A percentile compares a stretch with the other conserved stretches of the same genome.
Evolutionary conservation across 306 rosid genomes (phyloP).

Genomic region (Carpinus fangiana): DNA sequence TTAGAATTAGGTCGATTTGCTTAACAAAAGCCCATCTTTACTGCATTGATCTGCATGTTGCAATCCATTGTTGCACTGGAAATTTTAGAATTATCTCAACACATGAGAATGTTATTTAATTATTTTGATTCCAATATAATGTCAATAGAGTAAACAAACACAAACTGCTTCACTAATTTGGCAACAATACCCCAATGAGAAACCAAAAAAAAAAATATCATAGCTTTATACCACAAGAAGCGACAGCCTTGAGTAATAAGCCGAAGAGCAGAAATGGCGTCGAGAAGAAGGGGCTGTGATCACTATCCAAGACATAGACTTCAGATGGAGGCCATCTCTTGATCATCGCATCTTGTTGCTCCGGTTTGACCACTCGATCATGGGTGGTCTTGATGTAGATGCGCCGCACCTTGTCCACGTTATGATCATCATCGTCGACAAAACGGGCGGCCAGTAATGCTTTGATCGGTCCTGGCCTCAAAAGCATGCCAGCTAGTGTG

Average conservation of each 20-base stretch:
- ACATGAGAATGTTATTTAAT: too few relatives aligned
- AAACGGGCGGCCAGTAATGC: conserved; percentile 61
- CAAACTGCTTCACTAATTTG: background rate
- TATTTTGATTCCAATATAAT: too few relatives aligned
- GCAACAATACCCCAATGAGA: background rate
- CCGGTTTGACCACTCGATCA: conserved; percentile 70
- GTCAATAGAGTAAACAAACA: too few relatives aligned
- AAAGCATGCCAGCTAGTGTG: conserved; percentile 80
- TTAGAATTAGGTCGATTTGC: too few relatives aligned
- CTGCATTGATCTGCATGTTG: too few relatives aligned
- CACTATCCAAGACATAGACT: conserved; percentile 67
- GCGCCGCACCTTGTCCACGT: conserved; percentile 57
- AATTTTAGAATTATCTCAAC: too few relatives aligned
- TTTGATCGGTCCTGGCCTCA: conserved; percentile 72
- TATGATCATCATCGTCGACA: conserved; percentile 31
- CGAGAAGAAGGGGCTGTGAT: conserved; percentile 89
- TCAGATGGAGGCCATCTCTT: conserved; percentile 67
- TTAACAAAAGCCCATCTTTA: too few relatives aligned
- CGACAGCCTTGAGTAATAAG: conserved; percentile 62
- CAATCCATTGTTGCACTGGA: too few relatives aligned
- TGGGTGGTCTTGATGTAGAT: conserved; percentile 69
- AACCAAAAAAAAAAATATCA: too few relatives aligned
- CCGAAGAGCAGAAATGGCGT: conserved; percentile 81
- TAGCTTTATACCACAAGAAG: conserved; percentile 23
- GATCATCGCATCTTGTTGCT: conserved; percentile 84